Percentiles rank a stretch among this genome's conserved stretches.
Conservation (phyloP, 768 basidiomycete genomes). For the Suillus subalutaceus region DNA sequence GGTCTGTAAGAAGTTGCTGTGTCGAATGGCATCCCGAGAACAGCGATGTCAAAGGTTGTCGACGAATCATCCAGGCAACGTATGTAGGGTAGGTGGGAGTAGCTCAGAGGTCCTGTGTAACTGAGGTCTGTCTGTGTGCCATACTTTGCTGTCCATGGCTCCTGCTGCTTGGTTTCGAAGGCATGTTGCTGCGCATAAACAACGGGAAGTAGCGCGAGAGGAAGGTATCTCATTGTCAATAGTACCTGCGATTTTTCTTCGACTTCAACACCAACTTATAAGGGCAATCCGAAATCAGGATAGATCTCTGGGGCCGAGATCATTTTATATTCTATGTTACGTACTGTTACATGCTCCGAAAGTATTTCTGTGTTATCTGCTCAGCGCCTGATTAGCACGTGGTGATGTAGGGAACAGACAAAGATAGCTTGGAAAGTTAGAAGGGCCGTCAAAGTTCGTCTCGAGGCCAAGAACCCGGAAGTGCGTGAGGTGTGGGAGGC, state of each 20-base stretch:
- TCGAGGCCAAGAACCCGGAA: slow-evolving; percentile 15
- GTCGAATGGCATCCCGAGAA: slow-evolving; percentile 76
- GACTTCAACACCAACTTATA: not conserved
- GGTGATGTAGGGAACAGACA: slow-evolving; percentile 2
- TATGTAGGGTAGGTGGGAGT: slow-evolving; percentile 74
- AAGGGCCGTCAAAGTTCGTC: slow-evolving; percentile 25
- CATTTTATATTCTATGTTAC: not conserved
- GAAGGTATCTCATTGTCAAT: slow-evolving; percentile 9
- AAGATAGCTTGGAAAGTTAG: slow-evolving; percentile 1
- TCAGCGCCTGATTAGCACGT: slow-evolving; percentile 4
- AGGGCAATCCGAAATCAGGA: not conserved
- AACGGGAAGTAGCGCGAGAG: not conserved
- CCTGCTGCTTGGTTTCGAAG: slow-evolving; percentile 12
- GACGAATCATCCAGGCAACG: slow-evolving; percentile 64
- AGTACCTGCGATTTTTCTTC: not conserved
- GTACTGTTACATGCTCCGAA: slow-evolving; percentile 3
- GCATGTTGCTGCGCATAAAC: slow-evolving; percentile 12
- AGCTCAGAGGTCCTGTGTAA: slow-evolving; percentile 75
- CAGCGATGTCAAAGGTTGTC: slow-evolving; percentile 64
- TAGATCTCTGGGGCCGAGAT: not conserved
- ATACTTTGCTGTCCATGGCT: slow-evolving; percentile 65
- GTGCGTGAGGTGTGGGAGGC: slow-evolving; percentile 24
- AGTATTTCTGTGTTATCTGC: slow-evolving; percentile 7
- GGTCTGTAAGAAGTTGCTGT: slow-evolving; percentile 51
- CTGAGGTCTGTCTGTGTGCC: slow-evolving; percentile 63